These are phyloP conservation scores for Auricularia auricula-judae DNA, from an alignment of 768 basidiomycete genomes.

Conservation along the genomic window DNA sequence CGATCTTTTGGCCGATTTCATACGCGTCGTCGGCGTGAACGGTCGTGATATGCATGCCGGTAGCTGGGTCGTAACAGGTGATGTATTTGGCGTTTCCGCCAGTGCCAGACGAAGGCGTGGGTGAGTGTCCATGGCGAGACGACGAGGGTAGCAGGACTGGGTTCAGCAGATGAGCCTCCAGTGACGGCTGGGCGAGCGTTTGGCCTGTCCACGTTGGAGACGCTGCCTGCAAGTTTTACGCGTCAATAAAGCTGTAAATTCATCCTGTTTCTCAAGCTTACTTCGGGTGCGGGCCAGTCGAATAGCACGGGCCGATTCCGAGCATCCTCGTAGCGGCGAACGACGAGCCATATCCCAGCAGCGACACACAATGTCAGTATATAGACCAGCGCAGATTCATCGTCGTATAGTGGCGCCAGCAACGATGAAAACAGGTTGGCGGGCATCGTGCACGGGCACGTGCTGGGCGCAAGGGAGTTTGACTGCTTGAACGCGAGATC, in stretches of 20 bases:
- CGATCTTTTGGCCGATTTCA: conserved; percentile 69
- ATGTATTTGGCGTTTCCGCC: conserved; percentile 50
- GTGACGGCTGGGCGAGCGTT: conserved; percentile 43
- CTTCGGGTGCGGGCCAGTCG: conserved; percentile 43
- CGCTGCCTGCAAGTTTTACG: conserved; percentile 31
- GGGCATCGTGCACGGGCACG: conserved; percentile 3
- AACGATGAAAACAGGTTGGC: conserved; percentile 24
- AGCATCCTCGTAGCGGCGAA: conserved; percentile 60
- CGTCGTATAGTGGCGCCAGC: conserved; percentile 42
- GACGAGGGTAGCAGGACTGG: conserved; percentile 40
- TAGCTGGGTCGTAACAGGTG: conserved; percentile 88
- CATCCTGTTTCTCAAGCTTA: conserved; percentile 24
- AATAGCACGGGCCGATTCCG: conserved; percentile 69
- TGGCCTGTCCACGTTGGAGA: conserved; percentile 46
- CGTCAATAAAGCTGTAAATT: neutral
- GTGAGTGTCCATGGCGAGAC: neutral
- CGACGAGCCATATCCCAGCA: conserved; percentile 70
- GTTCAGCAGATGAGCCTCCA: conserved; percentile 54
- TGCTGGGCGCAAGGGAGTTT: neutral
- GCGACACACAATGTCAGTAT: conserved; percentile 60
- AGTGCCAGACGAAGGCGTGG: conserved; percentile 9
- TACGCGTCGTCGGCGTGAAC: conserved; percentile 59
- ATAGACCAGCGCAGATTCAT: conserved; percentile 51
- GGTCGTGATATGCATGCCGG: conserved; percentile 70
- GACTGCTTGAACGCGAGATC: neutral